These are phyloP conservation scores for Blastocystis sp. DNA, from an alignment of 352 stramenopile species.

Conservation along the genomic window DNA sequence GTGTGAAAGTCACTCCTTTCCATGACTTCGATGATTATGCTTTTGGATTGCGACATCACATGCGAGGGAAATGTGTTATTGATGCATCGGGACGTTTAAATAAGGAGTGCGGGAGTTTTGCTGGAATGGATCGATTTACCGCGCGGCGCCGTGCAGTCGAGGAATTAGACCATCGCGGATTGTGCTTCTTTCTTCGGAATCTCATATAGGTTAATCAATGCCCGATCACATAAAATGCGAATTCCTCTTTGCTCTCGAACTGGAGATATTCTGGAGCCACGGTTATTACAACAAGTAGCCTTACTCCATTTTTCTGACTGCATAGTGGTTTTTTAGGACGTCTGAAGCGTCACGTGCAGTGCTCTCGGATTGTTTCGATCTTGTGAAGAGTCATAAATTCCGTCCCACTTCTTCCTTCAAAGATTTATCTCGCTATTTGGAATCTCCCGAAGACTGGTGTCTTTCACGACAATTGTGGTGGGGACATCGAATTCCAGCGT, in stretches of 20 bases:
- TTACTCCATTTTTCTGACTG: background rate
- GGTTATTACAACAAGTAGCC: constrained; percentile 32
- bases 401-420: constrained; percentile 72
- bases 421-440: constrained; percentile 87
- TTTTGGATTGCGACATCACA: constrained; percentile 87
- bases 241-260: constrained; percentile 64
- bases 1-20: constrained; percentile 96
- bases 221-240: constrained; percentile 63
- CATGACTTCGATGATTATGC: constrained; percentile 99
- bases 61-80: constrained; percentile 81
- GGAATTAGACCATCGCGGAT: constrained; percentile 24
- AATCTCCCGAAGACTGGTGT: constrained; percentile 98
- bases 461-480: constrained; percentile 98
- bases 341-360: constrained; percentile 64
- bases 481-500: constrained; percentile 97
- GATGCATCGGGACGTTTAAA: constrained; percentile 75
- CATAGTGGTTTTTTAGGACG: constrained; percentile 65
- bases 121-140: constrained; percentile 80
- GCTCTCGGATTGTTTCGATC: constrained; percentile 68
- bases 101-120: constrained; percentile 66
- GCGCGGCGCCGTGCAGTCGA: constrained; percentile 74
- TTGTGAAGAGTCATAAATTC: constrained; percentile 69
- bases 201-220: background rate
- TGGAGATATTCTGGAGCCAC: constrained; percentile 66
- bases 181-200: background rate